phyloP scores from a whole-genome alignment of 768 basidiomycete genomes.

The Lactarius hatsudake region DNA sequence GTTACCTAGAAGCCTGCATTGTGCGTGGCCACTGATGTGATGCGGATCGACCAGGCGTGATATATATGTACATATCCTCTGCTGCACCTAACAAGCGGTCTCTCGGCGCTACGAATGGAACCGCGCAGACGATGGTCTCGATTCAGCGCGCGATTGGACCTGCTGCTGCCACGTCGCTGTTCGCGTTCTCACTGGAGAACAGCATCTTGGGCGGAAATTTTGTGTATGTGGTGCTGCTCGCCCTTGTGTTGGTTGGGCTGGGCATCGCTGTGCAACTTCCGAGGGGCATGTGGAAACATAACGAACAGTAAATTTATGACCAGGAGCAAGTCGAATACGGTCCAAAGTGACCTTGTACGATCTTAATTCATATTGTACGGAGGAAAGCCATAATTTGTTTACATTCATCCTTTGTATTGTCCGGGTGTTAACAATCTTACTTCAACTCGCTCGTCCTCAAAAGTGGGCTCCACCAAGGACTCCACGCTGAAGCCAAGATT shows the following conservation, averaged over 20 bases:
- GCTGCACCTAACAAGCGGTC: constrained; percentile 63
- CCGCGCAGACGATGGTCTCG: constrained; percentile 38
- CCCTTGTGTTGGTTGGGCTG: background rate
- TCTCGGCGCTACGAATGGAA: constrained; percentile 67
- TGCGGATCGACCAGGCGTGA: constrained; percentile 45
- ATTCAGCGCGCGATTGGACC: constrained; percentile 50
- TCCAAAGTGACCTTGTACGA: no score
- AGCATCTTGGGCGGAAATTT: constrained; percentile 47
- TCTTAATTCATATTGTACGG: no score
- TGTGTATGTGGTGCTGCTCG: constrained; percentile 6
- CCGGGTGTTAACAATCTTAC: no score
- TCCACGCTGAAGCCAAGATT: no score
- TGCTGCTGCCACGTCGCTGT: constrained; percentile 56
- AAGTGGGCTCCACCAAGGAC: no score
- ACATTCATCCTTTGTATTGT: no score
- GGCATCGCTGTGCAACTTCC: constrained; percentile 9
- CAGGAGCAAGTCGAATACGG: no score
- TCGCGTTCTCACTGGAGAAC: constrained; percentile 55
- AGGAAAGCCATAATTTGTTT: no score
- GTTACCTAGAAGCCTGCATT: background rate
- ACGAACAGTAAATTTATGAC: no score
- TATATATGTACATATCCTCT: constrained; percentile 67
- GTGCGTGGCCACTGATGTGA: background rate
- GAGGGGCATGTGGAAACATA: constrained; percentile 12
- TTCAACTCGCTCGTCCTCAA: no score